These are phyloP conservation scores for Trichoderma gracile DNA, from an alignment of 2,329 filamentous ascomycete species.

Conservation along the genomic window DNA sequence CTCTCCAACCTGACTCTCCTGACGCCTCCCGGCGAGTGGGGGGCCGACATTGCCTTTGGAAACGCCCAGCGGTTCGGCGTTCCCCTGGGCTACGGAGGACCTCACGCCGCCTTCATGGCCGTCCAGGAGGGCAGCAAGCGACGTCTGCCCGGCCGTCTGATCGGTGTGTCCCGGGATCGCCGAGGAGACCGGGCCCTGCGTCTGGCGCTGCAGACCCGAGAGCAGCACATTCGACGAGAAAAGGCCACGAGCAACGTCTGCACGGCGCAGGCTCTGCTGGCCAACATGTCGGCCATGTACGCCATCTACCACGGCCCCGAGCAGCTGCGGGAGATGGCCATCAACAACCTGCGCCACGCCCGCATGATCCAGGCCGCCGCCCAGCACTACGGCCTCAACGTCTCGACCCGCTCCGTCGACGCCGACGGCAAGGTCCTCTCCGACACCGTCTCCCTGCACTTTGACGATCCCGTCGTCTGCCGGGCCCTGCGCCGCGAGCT, in stretches of 20 bases:
- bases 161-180: slow-evolving; percentile 90
- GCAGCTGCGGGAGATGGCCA: slow-evolving; percentile 80
- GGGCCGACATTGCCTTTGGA: slow-evolving; percentile 92
- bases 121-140: slow-evolving; percentile 89
- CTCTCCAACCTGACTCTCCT: slow-evolving; percentile 83
- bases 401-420: slow-evolving; percentile 57
- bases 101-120: slow-evolving; percentile 96
- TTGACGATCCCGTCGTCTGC: slow-evolving; percentile 30
- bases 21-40: slow-evolving; percentile 89
- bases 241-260: slow-evolving; percentile 98
- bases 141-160: slow-evolving; percentile 86
- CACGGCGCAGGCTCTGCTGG: slow-evolving; percentile 88
- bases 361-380: slow-evolving; percentile 68
- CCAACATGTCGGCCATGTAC: slow-evolving; percentile 95
- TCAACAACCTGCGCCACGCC: slow-evolving; percentile 71
- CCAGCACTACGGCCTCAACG: slow-evolving; percentile 62
- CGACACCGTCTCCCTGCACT: slow-evolving; percentile 75
- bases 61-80: slow-evolving; percentile 91
- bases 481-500: slow-evolving; percentile 40
- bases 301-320: slow-evolving; percentile 89
- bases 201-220: slow-evolving; percentile 84
- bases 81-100: slow-evolving; percentile 87
- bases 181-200: slow-evolving; percentile 79
- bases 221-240: slow-evolving; percentile 94
- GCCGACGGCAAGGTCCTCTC: slow-evolving; percentile 64